Base-by-base conservation (phyloP, 495 filamentous ascomycete genomes). In the Podospora comata region DNA sequence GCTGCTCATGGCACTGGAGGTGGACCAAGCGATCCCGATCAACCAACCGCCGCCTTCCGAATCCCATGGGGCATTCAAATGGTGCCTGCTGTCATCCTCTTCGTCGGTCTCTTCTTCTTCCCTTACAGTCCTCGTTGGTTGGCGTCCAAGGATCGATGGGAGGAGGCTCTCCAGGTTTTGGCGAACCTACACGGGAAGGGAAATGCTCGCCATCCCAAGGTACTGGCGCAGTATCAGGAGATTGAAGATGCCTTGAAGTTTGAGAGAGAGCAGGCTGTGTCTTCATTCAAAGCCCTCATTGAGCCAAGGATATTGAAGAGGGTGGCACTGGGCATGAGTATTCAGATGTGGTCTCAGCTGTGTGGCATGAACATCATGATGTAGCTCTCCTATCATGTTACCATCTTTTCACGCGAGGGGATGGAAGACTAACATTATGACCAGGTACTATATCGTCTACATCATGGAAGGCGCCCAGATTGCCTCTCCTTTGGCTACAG, bases 361-460 rank as follows among this genome's bases (percentile, higher is more conserved):
- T 87, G 84, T 27, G 91, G 91, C 7, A 91, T 91, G 83, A 93
- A 93, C 72, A 85, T 91, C 62, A 92, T 92, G 89, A 86, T 79
- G 77, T 70, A 71, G 73, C 71, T 73, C 64, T 7, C 62, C 23
- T 32, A 23, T 19, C 15, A 16, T 19, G 4, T 3, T 27, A 67
- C 48, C 66, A 30, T 62, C 3, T 13, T 16, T 3, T 48, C 9
- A 48, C 53, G 7, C 1, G 26, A 32, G 18, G 60, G n/a, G 19
- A 39, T 16, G 18, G 23, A 53, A 4, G 1, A 18, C 57, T 67
- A 9, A 69, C 60, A 28, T 32, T 13, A 62, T n/a, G 27, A 13
- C 16, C 65, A 85, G 86, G 84, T 88, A 89, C 79, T 93, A 90
- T 73, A 90, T 91, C 62, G 86, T 88, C 23, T 89, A 92, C 74